These are phyloP conservation scores for Entamoeba moshkovskii DNA, from an alignment of 208 protist species.

Conservation along the genomic window DNA sequence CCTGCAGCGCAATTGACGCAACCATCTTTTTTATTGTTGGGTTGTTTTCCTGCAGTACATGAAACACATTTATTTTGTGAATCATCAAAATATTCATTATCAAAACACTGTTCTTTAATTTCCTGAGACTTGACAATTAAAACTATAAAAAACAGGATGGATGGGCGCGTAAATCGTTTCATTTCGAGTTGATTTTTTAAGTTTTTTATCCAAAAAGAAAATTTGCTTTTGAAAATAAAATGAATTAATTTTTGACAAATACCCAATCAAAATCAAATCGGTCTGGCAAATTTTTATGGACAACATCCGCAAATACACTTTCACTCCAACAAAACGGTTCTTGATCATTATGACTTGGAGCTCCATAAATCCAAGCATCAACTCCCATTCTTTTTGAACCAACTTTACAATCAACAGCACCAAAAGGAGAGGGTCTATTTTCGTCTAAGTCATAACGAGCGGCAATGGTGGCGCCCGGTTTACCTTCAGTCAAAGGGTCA, in stretches of 20 bases:
- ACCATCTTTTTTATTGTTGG: too few species aligned
- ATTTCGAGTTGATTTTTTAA: too few species aligned
- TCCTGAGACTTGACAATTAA: too few species aligned
- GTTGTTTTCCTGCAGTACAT: too few species aligned
- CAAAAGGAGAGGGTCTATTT: conserved; percentile 28
- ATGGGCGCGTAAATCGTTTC: too few species aligned
- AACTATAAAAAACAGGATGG: too few species aligned
- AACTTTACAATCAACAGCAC: conserved; percentile 42
- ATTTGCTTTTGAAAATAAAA: too few species aligned
- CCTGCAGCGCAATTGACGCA: too few species aligned
- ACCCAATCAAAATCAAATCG: neutral
- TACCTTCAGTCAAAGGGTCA: conserved; percentile 45
- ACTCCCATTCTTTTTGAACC: conserved; percentile 12
- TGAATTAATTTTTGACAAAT: neutral
- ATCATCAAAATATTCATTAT: too few species aligned
- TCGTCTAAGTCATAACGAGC: conserved; percentile 39
- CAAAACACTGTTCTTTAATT: too few species aligned
- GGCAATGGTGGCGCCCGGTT: conserved; percentile 29
- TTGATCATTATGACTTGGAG: neutral
- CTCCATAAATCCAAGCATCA: neutral
- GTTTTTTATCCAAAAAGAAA: too few species aligned
- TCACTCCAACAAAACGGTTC: neutral
- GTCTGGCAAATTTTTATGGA: neutral
- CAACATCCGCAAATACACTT: neutral
- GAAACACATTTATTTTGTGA: too few species aligned